phyloP scores from a whole-genome alignment of 805 yeast species.

The Priceomyces melissophilus region DNA sequence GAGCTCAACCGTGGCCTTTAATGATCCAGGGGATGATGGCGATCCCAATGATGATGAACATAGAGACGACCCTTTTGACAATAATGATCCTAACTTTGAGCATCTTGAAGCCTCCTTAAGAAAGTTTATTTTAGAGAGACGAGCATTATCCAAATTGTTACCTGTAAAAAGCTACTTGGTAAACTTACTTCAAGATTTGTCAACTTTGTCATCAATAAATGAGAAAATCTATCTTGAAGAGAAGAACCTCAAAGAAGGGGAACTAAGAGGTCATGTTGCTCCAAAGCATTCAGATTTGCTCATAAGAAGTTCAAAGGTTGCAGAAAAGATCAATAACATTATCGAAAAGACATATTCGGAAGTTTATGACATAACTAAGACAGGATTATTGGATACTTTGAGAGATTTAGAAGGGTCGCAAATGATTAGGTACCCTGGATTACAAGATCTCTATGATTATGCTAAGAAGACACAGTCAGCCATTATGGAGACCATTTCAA shows the following conservation, averaged over 20 bases:
- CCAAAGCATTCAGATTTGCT: slow-evolving; percentile 62
- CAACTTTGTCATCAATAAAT: slow-evolving; percentile 59
- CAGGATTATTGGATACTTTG: slow-evolving; percentile 50
- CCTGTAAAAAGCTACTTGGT: slow-evolving; percentile 88
- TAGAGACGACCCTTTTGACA: slow-evolving; percentile 26
- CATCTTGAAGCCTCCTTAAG: slow-evolving; percentile 80
- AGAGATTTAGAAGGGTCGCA: slow-evolving; percentile 48
- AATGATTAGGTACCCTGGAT: slow-evolving; percentile 58
- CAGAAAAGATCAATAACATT: slow-evolving; percentile 56
- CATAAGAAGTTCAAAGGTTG: slow-evolving; percentile 49
- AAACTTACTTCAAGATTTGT: slow-evolving; percentile 67
- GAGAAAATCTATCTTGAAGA: slow-evolving; percentile 51
- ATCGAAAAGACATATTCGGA: slow-evolving; percentile 59
- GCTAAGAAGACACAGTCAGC: slow-evolving; percentile 65
- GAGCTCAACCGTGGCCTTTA: slow-evolving; percentile 53
- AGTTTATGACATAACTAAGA: slow-evolving; percentile 60
- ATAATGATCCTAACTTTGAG: slow-evolving; percentile 66
- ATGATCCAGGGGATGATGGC: slow-evolving; percentile 29
- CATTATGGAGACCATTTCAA: slow-evolving; percentile 62
- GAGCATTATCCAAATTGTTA: slow-evolving; percentile 81
- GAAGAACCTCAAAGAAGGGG: slow-evolving; percentile 41
- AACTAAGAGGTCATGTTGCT: slow-evolving; percentile 49
- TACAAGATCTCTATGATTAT: slow-evolving; percentile 63
- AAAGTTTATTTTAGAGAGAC: slow-evolving; percentile 80
- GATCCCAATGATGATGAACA: slow-evolving; percentile 30